Evolutionary conservation across 192 early-diverging fungal species (phyloP).

Genomic region (Fimicolochytrium jonesii): DNA sequence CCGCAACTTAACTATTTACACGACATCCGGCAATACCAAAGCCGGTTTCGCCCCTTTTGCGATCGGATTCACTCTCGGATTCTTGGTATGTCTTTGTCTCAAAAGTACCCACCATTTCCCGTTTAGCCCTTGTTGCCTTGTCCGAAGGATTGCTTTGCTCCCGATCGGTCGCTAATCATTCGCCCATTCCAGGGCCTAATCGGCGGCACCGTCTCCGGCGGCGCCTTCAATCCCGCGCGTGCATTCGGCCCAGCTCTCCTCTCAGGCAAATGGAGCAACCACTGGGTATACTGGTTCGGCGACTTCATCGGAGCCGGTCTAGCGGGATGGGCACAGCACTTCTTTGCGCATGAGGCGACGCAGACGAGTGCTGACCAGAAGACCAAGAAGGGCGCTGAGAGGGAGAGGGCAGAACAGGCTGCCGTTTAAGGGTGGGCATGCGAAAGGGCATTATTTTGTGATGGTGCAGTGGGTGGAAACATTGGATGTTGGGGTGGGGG

Average conservation of each 20-base stretch:
- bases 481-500: too few relatives aligned
- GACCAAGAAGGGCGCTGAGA: conserved; percentile 26
- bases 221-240: conserved; percentile 59
- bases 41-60: conserved; percentile 61
- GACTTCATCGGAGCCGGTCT: conserved; percentile 52
- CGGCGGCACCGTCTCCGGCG: conserved; percentile 54
- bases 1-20: conserved; percentile 59
- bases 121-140: neutral
- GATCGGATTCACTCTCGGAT: conserved; percentile 59
- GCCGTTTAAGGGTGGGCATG: too few relatives aligned
- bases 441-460: too few relatives aligned
- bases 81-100: conserved; percentile 26
- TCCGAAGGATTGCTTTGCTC: too few relatives aligned
- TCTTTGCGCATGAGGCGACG: conserved; percentile 53
- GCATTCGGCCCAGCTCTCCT: conserved; percentile 55
- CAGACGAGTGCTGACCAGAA: conserved; percentile 26
- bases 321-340: conserved; percentile 48
- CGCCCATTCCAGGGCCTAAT: conserved; percentile 31
- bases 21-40: conserved; percentile 61
- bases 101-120: neutral
- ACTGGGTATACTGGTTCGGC: conserved; percentile 60
- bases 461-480: too few relatives aligned
- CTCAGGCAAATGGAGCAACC: conserved; percentile 49
- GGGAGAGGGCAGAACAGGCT: too few relatives aligned
- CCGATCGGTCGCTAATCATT: too few relatives aligned